Evolutionary conservation across 2,329 filamentous ascomycete species (phyloP), one percentile per base, ranked within the genome.

Genomic region (Pseudocercospora crystallina): DNA sequence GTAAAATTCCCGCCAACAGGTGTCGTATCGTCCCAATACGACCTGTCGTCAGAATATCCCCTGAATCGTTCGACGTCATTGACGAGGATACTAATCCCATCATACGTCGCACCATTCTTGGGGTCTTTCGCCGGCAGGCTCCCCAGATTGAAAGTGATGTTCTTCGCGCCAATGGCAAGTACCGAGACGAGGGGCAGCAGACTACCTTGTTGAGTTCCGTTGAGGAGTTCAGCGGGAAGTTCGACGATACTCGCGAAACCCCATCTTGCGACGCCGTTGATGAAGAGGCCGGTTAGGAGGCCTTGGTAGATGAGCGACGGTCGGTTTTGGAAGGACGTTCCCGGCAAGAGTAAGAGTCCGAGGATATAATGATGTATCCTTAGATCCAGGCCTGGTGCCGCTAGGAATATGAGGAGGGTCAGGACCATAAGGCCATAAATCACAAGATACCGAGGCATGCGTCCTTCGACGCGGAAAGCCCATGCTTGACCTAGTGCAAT

Each of bases 281-380:
- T 85, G 69, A 96, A 97, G 0, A 97, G 79, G 0, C 94, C 94
- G 7, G 97, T 75, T 0, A 99, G 77, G 1, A 99, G 76, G 9
- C 94, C 94, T 69, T 97, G 92, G 65, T 94, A 97, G 2, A 96
- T 70, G 8, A 97, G 76, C 0, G 85, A 86, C 0, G 89, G 87
- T 0, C 94, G 82, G 5, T 89, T 97, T 60, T 96, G 91, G 69
- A 97, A 84, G 46, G 83, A 85, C 0, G 94, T 97, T 0, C 91
- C 94, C 0, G 91, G 90, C 5, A 97, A 80, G 0, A 99, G 80
- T 0, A 97, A 76, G 11, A 99, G 80, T 1, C 86, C 90, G 4
- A 97, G 77, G 58, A 97, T 89, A 67, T 97, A 99, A 69, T 99
- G 94, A 67, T 99, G 94, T 49, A 99, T 90, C 31, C 94, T 85